These are phyloP conservation scores for Candida arabinofermentans DNA, from an alignment of 805 yeast species.

Conservation along the genomic window DNA sequence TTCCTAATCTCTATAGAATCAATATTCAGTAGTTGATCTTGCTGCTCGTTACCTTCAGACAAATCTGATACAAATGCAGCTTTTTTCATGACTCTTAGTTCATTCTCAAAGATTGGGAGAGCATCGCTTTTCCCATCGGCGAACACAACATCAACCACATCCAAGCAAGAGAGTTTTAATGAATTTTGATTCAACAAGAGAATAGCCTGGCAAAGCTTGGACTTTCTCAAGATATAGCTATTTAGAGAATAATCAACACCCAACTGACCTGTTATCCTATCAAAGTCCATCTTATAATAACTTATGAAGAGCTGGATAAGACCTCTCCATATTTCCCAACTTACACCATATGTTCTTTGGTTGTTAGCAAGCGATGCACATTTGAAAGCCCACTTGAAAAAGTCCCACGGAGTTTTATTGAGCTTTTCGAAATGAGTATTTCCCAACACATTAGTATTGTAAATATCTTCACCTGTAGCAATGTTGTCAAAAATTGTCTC, in stretches of 20 bases:
- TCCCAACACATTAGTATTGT: conserved; percentile 6
- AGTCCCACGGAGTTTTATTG: conserved; percentile 22
- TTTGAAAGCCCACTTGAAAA: conserved; percentile 28
- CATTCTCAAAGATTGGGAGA: conserved; percentile 17
- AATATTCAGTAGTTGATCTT: conserved; percentile 6
- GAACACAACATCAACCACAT: conserved; percentile 13
- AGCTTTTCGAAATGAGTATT: conserved; percentile 26
- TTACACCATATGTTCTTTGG: conserved; percentile 6
- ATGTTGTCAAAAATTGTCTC: neutral
- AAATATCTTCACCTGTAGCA: neutral
- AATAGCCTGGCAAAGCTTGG: conserved; percentile 4
- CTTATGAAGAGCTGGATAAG: conserved; percentile 9
- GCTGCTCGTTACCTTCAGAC: neutral
- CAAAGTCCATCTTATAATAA: conserved; percentile 7
- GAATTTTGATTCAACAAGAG: conserved; percentile 6
- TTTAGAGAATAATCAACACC: too few relatives aligned
- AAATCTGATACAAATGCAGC: conserved; percentile 1
- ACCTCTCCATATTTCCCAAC: conserved; percentile 19
- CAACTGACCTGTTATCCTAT: neutral
- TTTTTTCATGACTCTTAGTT: conserved; percentile 8
- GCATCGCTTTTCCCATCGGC: conserved; percentile 5
- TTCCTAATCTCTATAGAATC: conserved; percentile 16
- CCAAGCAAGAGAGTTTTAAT: conserved; percentile 8
- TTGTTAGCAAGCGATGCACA: conserved; percentile 19
- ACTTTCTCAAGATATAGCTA: neutral